These are phyloP conservation scores for Ophiostoma triangulosporum DNA, from an alignment of 2,329 filamentous ascomycete species.

Conservation along the genomic window DNA sequence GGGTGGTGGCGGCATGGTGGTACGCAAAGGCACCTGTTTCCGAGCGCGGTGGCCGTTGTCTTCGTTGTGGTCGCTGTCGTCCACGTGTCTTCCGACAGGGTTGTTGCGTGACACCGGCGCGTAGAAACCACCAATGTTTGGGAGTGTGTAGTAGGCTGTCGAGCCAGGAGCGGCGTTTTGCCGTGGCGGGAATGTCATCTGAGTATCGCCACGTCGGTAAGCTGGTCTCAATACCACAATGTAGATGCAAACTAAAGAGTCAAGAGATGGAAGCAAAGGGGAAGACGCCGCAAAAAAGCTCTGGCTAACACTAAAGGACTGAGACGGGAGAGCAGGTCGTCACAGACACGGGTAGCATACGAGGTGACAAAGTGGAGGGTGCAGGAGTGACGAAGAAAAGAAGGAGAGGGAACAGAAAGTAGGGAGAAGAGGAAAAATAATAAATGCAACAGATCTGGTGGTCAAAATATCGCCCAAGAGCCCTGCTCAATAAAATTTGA, in stretches of 20 bases:
- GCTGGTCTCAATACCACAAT: too few relatives aligned
- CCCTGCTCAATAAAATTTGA: too few relatives aligned
- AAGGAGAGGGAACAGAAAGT: neutral
- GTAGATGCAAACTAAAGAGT: neutral
- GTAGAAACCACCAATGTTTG: slow-evolving; percentile 5
- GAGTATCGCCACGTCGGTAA: too few relatives aligned
- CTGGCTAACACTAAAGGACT: neutral
- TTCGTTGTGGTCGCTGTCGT: neutral
- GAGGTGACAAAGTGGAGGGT: slow-evolving; percentile 2
- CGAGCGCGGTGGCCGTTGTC: neutral
- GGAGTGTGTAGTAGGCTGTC: slow-evolving; percentile 5
- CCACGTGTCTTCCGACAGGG: neutral
- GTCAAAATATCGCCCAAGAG: too few relatives aligned
- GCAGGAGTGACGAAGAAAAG: neutral
- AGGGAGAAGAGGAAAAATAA: neutral
- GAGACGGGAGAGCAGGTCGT: neutral
- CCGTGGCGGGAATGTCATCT: neutral
- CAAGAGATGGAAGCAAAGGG: neutral
- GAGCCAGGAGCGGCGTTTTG: neutral
- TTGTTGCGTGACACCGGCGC: slow-evolving; percentile 3
- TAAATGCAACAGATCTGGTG: neutral
- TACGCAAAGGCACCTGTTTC: neutral
- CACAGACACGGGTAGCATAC: neutral
- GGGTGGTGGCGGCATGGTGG: neutral
- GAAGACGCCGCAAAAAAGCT: neutral